These are phyloP conservation scores for Raffaelea deltoideospora DNA, from an alignment of 2,329 filamentous ascomycete species.

Conservation along the genomic window DNA sequence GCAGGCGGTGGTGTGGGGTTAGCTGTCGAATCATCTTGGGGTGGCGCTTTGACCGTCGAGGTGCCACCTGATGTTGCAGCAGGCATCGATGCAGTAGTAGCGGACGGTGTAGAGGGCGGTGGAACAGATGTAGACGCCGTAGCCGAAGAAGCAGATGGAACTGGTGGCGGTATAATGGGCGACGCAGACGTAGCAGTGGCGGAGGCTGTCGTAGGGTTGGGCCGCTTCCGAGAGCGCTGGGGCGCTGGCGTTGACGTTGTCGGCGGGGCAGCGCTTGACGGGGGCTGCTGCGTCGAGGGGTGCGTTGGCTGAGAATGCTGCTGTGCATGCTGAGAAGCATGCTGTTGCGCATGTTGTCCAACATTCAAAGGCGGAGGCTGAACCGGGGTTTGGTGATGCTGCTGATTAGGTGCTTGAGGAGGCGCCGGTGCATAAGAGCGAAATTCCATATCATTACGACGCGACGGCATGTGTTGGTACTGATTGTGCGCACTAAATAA, in stretches of 20 bases:
- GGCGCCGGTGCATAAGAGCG: constrained; percentile 10
- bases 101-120: constrained; percentile 20
- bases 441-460: constrained; percentile 15
- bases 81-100: constrained; percentile 9
- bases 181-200: constrained; percentile 10
- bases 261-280: constrained; percentile 5
- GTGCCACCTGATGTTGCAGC: not conserved
- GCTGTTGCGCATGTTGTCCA: constrained; percentile 18
- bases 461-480: constrained; percentile 29
- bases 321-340: constrained; percentile 18
- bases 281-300: constrained; percentile 8
- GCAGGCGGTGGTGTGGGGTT: constrained; percentile 36
- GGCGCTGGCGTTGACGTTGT: constrained; percentile 15
- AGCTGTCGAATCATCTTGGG: constrained; percentile 19
- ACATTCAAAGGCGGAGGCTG: constrained; percentile 22
- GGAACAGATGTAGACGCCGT: constrained; percentile 19
- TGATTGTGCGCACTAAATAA: constrained; percentile 26
- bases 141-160: constrained; percentile 15
- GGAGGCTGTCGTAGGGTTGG: constrained; percentile 15
- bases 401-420: constrained; percentile 14
- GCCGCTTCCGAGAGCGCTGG: constrained; percentile 24
- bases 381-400: constrained; percentile 19
- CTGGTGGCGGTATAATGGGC: constrained; percentile 10
- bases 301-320: constrained; percentile 13
- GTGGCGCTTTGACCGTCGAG: not conserved